A percentile compares a stretch with the other conserved stretches of the same genome.
Conservation (phyloP, 73 alveolate species). For the Loxodes magnus region DNA sequence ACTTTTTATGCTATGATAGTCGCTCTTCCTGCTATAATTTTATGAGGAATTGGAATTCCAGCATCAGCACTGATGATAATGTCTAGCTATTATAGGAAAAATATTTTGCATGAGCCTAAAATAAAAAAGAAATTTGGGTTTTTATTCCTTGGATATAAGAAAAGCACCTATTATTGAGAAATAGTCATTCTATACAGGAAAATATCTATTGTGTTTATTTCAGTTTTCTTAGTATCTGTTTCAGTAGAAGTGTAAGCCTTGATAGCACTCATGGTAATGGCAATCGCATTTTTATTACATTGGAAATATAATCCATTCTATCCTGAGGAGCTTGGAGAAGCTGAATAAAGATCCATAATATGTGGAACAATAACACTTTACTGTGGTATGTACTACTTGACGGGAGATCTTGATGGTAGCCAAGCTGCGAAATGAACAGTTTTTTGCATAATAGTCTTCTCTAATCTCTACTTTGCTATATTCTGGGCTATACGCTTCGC, state of each 20-base stretch:
- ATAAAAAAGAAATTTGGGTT: conserved; percentile 37
- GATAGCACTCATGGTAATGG: too few relatives aligned
- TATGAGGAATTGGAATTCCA: conserved; percentile 30
- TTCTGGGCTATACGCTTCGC: too few relatives aligned
- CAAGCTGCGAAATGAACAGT: too few relatives aligned
- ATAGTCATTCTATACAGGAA: conserved; percentile 11
- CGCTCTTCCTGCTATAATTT: conserved; percentile 11
- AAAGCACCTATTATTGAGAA: conserved; percentile 40
- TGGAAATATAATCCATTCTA: too few relatives aligned
- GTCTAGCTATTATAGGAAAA: conserved; percentile 8
- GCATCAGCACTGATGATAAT: conserved; percentile 10
- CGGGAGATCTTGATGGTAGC: too few relatives aligned
- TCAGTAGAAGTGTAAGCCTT: conserved; percentile 1
- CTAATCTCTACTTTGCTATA: too few relatives aligned
- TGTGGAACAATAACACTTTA: too few relatives aligned
- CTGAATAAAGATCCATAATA: too few relatives aligned
- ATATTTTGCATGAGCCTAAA: conserved; percentile 5
- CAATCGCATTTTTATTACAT: too few relatives aligned
- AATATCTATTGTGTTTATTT: not conserved
- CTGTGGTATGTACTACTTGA: too few relatives aligned
- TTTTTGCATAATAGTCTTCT: too few relatives aligned
- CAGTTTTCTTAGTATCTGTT: not conserved
- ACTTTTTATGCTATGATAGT: conserved; percentile 5
- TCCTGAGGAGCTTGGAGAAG: too few relatives aligned
- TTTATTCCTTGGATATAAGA: conserved; percentile 34